Evolutionary conservation across 192 early-diverging fungal species (phyloP).

Genomic region (Dispira parvispora): DNA sequence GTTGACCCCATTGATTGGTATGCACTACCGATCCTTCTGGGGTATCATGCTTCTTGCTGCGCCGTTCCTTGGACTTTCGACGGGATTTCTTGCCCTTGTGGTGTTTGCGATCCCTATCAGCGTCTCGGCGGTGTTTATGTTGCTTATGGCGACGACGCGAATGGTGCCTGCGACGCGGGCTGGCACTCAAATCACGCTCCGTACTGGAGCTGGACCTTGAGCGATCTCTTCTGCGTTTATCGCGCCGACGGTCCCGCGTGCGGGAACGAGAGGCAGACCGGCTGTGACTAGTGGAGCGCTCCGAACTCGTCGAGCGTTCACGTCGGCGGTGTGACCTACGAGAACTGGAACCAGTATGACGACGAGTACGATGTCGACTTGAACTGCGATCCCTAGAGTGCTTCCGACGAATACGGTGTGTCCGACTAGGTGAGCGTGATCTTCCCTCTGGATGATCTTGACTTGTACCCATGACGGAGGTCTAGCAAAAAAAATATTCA

Average conservation of each 20-base stretch:
- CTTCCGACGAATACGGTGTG: too few relatives aligned
- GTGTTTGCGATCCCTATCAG: constrained; percentile 15
- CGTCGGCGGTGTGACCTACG: background rate
- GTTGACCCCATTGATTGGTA: constrained; percentile 24
- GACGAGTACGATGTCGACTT: too few relatives aligned
- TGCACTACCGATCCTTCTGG: constrained; percentile 15
- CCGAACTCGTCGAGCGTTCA: background rate
- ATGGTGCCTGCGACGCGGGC: background rate
- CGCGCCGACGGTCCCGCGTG: background rate
- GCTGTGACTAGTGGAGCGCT: background rate
- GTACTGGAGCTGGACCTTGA: background rate
- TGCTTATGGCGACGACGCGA: background rate
- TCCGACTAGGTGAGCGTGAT: too few relatives aligned
- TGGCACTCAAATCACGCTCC: background rate
- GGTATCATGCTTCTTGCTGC: constrained; percentile 25
- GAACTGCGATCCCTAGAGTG: too few relatives aligned
- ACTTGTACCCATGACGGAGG: too few relatives aligned
- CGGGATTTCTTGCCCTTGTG: constrained; percentile 26
- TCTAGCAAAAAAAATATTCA: too few relatives aligned
- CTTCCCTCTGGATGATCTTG: too few relatives aligned
- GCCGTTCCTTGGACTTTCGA: constrained; percentile 27
- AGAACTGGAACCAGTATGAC: background rate
- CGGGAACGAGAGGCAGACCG: background rate
- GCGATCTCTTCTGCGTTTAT: background rate
- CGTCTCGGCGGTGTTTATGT: background rate